Evolutionary conservation across 306 rosid genomes (phyloP).

Genomic region (Notholithocarpus densiflorus): DNA sequence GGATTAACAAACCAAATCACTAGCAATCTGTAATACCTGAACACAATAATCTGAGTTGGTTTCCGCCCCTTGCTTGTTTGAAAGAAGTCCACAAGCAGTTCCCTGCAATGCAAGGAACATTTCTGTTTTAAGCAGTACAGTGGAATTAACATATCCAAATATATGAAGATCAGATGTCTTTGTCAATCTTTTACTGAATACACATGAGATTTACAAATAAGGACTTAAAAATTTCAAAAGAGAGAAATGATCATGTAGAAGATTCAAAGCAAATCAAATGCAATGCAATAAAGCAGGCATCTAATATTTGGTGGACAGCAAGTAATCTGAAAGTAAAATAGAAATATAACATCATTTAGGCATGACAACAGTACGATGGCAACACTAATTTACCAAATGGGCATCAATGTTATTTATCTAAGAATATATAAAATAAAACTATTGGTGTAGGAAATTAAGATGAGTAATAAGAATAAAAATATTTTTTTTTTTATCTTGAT

Average conservation of each 20-base stretch:
- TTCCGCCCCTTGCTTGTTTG: slow-evolving; percentile 54
- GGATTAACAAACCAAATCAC: background rate
- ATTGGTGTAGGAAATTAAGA: no score
- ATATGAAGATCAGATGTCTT: background rate
- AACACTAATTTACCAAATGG: background rate
- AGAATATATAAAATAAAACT: no score
- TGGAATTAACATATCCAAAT: slow-evolving; percentile 6
- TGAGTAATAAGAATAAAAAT: no score
- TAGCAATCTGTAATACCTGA: slow-evolving; percentile 57
- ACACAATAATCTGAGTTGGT: slow-evolving; percentile 79
- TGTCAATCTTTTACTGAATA: background rate
- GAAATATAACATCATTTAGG: background rate
- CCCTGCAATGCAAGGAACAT: slow-evolving; percentile 51
- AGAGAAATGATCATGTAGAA: background rate
- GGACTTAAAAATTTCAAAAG: background rate
- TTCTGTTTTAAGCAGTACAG: slow-evolving; percentile 3
- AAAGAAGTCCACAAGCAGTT: slow-evolving; percentile 83
- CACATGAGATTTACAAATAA: background rate
- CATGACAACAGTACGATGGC: background rate
- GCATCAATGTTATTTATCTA: no score
- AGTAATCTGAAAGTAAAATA: background rate
- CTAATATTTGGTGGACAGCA: background rate
- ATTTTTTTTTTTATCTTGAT: no score
- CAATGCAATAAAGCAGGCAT: background rate
- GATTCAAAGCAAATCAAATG: background rate